Evolutionary conservation across 129 eudicot species (phyloP).

Genomic region (Pittosporum tobira): DNA sequence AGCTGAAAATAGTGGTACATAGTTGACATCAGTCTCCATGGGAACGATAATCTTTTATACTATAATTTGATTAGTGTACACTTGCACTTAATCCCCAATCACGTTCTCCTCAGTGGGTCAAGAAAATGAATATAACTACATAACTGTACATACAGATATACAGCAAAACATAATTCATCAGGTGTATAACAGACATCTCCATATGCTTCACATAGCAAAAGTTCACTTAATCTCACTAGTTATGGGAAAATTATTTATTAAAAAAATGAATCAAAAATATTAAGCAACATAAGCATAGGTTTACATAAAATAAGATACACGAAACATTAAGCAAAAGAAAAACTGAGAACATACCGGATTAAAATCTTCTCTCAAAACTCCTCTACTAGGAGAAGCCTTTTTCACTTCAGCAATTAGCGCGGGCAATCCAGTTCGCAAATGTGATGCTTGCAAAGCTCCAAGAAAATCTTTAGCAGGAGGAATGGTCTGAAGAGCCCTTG

Average conservation of each 20-base stretch:
- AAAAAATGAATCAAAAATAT: background rate
- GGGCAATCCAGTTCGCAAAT: constrained; percentile 70
- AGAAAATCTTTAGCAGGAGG: constrained; percentile 71
- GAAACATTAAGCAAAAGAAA: background rate
- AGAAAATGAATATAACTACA: no score
- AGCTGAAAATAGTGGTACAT: no score
- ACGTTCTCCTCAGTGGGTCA: no score
- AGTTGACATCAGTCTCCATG: no score
- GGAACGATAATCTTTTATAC: no score
- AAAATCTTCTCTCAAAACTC: constrained; percentile 81
- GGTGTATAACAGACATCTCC: no score
- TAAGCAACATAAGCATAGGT: background rate
- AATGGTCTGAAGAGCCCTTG: constrained; percentile 36
- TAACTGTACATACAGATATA: no score
- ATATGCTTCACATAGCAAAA: no score
- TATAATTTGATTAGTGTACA: no score
- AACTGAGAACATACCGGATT: constrained; percentile 59
- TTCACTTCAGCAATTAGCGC: constrained; percentile 95
- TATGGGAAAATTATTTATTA: background rate
- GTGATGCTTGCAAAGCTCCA: constrained; percentile 71
- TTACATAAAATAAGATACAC: background rate
- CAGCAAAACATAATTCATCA: no score
- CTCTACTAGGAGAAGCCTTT: constrained; percentile 99
- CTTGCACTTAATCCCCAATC: no score
- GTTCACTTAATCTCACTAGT: no score